phyloP scores from a whole-genome alignment of 23 red algal species.

The Cyanidioschyzon merolae region DNA sequence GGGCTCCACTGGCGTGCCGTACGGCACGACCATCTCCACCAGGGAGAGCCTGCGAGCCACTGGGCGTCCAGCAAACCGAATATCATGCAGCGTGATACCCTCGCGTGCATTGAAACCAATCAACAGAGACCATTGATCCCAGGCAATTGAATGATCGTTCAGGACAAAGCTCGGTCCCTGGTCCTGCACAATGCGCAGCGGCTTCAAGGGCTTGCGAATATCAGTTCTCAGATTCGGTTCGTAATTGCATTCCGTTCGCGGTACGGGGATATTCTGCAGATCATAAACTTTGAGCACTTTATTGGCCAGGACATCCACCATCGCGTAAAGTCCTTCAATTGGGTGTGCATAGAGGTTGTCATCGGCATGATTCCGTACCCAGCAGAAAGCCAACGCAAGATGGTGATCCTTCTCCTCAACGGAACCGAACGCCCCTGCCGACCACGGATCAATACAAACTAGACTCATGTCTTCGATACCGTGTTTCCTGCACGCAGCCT shows the following conservation, averaged over 20 bases:
- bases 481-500: neutral
- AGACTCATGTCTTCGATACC: conserved; percentile 17
- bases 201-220: neutral
- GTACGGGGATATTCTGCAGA: conserved; percentile 15
- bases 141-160: conserved; percentile 26
- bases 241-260: conserved; percentile 30
- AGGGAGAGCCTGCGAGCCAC: conserved; percentile 37
- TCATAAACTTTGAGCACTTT: conserved; percentile 35
- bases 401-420: conserved; percentile 2
- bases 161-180: conserved; percentile 49
- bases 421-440: neutral
- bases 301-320: conserved; percentile 47
- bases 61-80: conserved; percentile 28
- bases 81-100: conserved; percentile 44
- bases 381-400: conserved; percentile 16
- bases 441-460: conserved; percentile 20
- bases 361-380: conserved; percentile 14
- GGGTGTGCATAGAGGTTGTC: conserved; percentile 90
- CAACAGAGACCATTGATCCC: conserved; percentile 59
- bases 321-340: conserved; percentile 37
- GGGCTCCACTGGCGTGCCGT: conserved; percentile 40
- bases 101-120: conserved; percentile 70
- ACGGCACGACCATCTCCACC: conserved; percentile 82
- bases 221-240: conserved; percentile 20
- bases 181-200: conserved; percentile 43